phyloP scores from a whole-genome alignment of 164 flowering plant species.

The Umbellularia californica region DNA sequence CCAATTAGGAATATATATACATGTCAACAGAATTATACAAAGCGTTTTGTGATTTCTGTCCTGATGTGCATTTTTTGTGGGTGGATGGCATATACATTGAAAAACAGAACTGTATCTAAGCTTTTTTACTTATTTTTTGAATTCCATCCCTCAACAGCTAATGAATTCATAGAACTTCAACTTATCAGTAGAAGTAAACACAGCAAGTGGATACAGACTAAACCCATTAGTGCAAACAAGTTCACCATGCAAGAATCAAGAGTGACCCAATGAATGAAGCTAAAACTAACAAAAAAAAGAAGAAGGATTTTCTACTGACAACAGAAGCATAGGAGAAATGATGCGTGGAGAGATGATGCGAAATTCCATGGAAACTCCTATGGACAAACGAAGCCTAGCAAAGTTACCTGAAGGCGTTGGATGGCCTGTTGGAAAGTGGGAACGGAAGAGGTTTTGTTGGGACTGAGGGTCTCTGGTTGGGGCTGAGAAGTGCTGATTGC shows the following conservation, averaged over 20 bases:
- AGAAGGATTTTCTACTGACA: too few relatives aligned
- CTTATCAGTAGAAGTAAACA: neutral
- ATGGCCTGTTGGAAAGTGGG: conserved; percentile 94
- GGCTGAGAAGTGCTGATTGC: conserved; percentile 23
- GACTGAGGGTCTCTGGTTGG: conserved; percentile 16
- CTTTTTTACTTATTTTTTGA: neutral
- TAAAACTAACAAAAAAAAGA: too few relatives aligned
- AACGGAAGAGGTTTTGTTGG: conserved; percentile 25
- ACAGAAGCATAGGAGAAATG: too few relatives aligned
- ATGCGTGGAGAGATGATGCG: too few relatives aligned
- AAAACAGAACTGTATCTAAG: neutral
- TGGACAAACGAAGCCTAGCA: neutral
- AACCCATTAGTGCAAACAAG: neutral
- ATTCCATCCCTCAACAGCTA: neutral
- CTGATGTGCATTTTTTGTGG: neutral
- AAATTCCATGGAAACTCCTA: neutral
- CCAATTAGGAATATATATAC: neutral
- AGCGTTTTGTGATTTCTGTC: neutral
- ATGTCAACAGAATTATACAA: neutral
- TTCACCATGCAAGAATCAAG: neutral
- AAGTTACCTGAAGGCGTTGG: conserved; percentile 66
- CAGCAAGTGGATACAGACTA: neutral
- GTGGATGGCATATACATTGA: neutral
- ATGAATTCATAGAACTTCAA: too few relatives aligned
- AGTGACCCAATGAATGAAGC: too few relatives aligned